Evolutionary conservation across 192 early-diverging fungal species (phyloP), one percentile per base, ranked within the genome.

Genomic region (Backusella morwellensis): DNA sequence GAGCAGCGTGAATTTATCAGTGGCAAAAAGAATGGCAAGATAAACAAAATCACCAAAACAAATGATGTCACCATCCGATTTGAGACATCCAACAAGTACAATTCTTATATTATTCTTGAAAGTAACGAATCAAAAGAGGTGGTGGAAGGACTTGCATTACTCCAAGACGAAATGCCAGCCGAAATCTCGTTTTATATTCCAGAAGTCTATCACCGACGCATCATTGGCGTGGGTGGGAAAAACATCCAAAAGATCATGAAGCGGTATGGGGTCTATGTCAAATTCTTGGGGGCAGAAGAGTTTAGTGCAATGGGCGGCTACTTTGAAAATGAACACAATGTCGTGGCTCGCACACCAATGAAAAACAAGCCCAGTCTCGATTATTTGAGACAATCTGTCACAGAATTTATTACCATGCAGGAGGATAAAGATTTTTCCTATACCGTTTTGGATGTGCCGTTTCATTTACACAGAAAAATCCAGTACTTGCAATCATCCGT

Each of bases 231-330:
- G 11, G 92, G 92, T 2, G 93, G 93, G 68, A 93, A 93, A 66
- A 94, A 93, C 74, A 94, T 95, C 70, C 93, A 95, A 78, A 85
- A 91, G 29, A 93, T 95, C 78, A 95, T 95, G 93, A 94, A 93
- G 71, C 90, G 92, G 66, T 93, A 83, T 77, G 93, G 92, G 26
- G 93, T 94, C 0, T 95, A 93, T 73, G 93, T 95, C 44, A 95
- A 95, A 81, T 95, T 95, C 67, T 90, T 88, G 7, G 92, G 91
- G 54, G 88, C 89, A 0, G 93, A 94, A 56, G 93, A 95, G 72
- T 93, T 87, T 78, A 86, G 87, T 4, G 81, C 82, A 9, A 70
- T 93, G 5, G 93, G 93, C 1, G 93, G 93, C 0, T 95, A 94
- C 73, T 92, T 89, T 77, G 91, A 93, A 59, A 94, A 94, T 78